Evolutionary conservation across 1,139 yeast genomes (phyloP), one percentile per base, ranked within the genome.

Genomic region (Blastobotrys raffinosifermentans): DNA sequence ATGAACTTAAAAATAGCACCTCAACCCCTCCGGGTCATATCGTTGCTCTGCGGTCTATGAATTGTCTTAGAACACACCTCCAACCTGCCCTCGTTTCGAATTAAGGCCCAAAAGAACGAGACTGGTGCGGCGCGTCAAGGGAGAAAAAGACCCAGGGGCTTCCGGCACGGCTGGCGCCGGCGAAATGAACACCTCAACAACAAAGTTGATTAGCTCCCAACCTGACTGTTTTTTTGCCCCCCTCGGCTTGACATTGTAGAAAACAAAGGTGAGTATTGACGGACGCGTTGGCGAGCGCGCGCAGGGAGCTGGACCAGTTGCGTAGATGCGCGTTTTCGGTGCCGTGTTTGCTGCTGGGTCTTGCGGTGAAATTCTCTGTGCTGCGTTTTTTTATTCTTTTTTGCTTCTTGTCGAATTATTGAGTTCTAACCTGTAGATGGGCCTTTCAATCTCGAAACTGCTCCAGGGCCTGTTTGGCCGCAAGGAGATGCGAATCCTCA

Each of bases 361-460:
- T 9, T 9, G 21, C 21, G 13, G 6, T 13, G 10, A 25, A n/a
- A 25, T 25, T 6, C 15, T 6, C 15, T 7, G 27, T 25, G 27
- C 11, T 13, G 15, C 15, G 13, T 25, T 25, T 10, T 6, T 6
- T 7, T 6, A n/a, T 25, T 25, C 5, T 14, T 6, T 10, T 8
- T 10, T 10, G 27, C 30, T 26, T 15, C 18, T 26, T 26, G 5
- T 25, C 14, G 18, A 15, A 4, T 26, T 4, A 4, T 20, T 20
- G 23, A n/a, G 23, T n/a, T n/a, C 9, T 8, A 8, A 20, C 9
- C 23, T 20, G 23, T 18, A 51, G 51, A 83, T 85, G 95, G 95
- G 95, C 72, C 73, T 84, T 66, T 80, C 85, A 57, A 77, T 85
- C 67, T 85, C 94, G 53, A 85, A 82, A 70, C 75, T 85, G 68